Percentiles rank a stretch among this genome's conserved stretches.
Evolutionary conservation across 1,139 yeast species (phyloP).

Genomic region (Protomyces pachydermus): DNA sequence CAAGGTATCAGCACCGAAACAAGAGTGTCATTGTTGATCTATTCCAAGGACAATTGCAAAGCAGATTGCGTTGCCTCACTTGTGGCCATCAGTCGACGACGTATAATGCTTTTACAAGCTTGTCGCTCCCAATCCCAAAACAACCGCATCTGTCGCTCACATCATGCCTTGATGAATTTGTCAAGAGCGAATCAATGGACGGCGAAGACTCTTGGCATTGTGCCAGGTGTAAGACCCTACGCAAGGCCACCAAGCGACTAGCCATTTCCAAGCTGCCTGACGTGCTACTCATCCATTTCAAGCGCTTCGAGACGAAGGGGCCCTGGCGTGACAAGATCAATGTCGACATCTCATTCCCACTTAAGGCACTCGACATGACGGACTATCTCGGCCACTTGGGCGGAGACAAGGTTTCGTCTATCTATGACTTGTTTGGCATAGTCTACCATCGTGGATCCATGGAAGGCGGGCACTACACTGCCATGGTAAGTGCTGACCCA

Average conservation of each 20-base stretch:
- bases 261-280: conserved; percentile 68
- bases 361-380: conserved; percentile 58
- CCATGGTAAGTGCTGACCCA: conserved; percentile 64
- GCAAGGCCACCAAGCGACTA: conserved; percentile 63
- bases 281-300: conserved; percentile 67
- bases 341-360: conserved; percentile 58
- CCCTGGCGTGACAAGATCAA: conserved; percentile 56
- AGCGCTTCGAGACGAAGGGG: conserved; percentile 57
- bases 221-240: conserved; percentile 65
- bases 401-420: conserved; percentile 41
- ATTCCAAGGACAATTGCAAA: conserved; percentile 86
- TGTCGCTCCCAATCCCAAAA: conserved; percentile 67
- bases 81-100: conserved; percentile 83
- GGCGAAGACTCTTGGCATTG: conserved; percentile 88
- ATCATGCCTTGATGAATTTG: conserved; percentile 68
- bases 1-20: conserved; percentile 75
- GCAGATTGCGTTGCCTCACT: conserved; percentile 67
- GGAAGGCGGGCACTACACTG: conserved; percentile 88
- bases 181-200: conserved; percentile 62
- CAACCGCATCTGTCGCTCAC: conserved; percentile 44
- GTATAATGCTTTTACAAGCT: conserved; percentile 71
- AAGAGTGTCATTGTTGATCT: conserved; percentile 79
- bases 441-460: conserved; percentile 83
- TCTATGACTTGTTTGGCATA: conserved; percentile 73
- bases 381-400: conserved; percentile 65